Conservation (phyloP, 1,284 basidiomycete genomes). For the Trichosporon ovoides region DNA sequence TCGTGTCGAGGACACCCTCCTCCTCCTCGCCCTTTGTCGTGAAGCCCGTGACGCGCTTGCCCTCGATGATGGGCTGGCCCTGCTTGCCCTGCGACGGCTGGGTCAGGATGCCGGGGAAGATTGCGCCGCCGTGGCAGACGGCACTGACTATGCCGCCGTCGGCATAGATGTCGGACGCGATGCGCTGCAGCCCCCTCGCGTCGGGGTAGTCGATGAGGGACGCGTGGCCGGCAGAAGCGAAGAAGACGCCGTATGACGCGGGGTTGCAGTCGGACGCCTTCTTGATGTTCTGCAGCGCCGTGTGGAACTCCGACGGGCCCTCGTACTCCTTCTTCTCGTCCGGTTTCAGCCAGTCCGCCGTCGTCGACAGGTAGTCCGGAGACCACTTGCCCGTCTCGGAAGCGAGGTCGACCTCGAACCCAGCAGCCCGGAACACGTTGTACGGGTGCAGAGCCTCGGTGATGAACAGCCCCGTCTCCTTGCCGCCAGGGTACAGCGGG, state of each 20-base stretch:
- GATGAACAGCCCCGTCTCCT: slow-evolving; percentile 25
- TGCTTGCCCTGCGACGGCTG: not conserved
- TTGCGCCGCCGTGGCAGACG: slow-evolving; percentile 22
- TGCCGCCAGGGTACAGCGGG: slow-evolving; percentile 14
- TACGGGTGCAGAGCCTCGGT: slow-evolving; percentile 27
- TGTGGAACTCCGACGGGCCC: slow-evolving; percentile 18
- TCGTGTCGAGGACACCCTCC: slow-evolving; percentile 17
- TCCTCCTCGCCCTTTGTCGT: slow-evolving; percentile 21
- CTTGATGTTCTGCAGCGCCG: slow-evolving; percentile 19
- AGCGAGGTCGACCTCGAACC: slow-evolving; percentile 25
- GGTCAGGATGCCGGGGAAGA: slow-evolving; percentile 10
- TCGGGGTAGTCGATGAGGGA: slow-evolving; percentile 23
- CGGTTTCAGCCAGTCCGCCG: slow-evolving; percentile 14
- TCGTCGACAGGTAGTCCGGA: slow-evolving; percentile 17
- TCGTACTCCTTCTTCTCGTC: slow-evolving; percentile 17
- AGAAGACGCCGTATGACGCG: slow-evolving; percentile 22
- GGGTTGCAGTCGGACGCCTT: slow-evolving; percentile 14
- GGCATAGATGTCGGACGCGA: slow-evolving; percentile 15
- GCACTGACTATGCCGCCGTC: slow-evolving; percentile 21
- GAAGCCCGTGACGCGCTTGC: slow-evolving; percentile 21
- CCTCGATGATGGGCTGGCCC: slow-evolving; percentile 16
- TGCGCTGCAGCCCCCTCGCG: slow-evolving; percentile 15
- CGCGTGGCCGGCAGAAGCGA: slow-evolving; percentile 23
- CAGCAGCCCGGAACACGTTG: slow-evolving; percentile 19
- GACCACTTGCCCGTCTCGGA: slow-evolving; percentile 19